Evolutionary conservation across 2,329 filamentous ascomycete species (phyloP).

Genomic region (Trichoderma brevicompactum): DNA sequence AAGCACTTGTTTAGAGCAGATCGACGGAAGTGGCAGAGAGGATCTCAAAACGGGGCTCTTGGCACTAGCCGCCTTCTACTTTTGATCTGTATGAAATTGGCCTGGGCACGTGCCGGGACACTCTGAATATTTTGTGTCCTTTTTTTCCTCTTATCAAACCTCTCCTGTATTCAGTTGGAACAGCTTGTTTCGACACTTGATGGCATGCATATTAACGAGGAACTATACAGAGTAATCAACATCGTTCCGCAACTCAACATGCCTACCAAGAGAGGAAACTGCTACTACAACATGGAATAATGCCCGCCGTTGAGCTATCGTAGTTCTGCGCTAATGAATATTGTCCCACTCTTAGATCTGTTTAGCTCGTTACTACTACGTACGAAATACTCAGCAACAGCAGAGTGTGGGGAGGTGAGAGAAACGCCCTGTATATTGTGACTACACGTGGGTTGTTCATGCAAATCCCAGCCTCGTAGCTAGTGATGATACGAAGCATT

Average conservation of each 20-base stretch:
- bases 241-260: too few relatives aligned
- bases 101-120: background rate
- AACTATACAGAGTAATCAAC: too few relatives aligned
- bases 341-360: background rate
- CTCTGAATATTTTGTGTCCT: too few relatives aligned
- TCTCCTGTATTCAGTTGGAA: too few relatives aligned
- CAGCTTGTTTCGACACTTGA: too few relatives aligned
- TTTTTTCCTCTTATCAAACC: too few relatives aligned
- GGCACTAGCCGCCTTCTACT: background rate
- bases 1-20: conserved; percentile 6
- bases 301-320: background rate
- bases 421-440: background rate
- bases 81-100: background rate
- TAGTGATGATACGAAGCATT: background rate
- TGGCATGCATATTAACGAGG: too few relatives aligned
- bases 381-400: too few relatives aligned
- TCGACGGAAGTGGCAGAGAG: conserved; percentile 2
- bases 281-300: too few relatives aligned
- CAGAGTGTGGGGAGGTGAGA: background rate
- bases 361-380: background rate
- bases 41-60: background rate
- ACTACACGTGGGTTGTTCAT: background rate
- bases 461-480: background rate
- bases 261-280: too few relatives aligned
- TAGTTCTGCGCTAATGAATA: background rate